Evolutionary conservation across 2,329 filamentous ascomycete genomes (phyloP).

Genomic region (Onygenales sp.): DNA sequence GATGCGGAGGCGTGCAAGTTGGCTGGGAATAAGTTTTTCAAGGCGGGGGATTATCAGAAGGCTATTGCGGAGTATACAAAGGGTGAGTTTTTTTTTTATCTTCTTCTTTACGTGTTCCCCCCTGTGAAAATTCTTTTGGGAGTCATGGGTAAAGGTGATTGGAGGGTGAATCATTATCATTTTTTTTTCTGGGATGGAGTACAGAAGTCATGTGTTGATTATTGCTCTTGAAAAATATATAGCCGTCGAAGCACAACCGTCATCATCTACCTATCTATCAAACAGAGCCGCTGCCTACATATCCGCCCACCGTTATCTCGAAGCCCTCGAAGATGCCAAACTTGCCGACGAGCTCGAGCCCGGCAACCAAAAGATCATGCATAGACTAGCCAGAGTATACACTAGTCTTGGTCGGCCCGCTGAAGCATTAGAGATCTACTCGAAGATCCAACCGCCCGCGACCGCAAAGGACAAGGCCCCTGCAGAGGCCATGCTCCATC

Average conservation of each 20-base stretch:
- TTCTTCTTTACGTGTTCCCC: slow-evolving; percentile 3
- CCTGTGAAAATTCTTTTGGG: neutral
- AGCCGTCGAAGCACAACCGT: slow-evolving; percentile 83
- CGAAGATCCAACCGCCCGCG: slow-evolving; percentile 67
- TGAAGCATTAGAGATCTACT: slow-evolving; percentile 75
- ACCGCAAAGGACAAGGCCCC: slow-evolving; percentile 76
- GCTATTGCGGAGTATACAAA: slow-evolving; percentile 92
- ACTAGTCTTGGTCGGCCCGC: slow-evolving; percentile 77
- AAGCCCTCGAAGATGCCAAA: slow-evolving; percentile 80
- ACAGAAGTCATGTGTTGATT: neutral
- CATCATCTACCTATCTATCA: slow-evolving; percentile 80
- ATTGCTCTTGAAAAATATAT: slow-evolving; percentile 13
- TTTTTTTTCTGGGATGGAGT: neutral
- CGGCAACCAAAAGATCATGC: slow-evolving; percentile 75
- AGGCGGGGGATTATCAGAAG: slow-evolving; percentile 78
- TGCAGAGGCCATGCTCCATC: slow-evolving; percentile 76
- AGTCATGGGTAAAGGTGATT: neutral
- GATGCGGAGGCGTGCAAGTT: slow-evolving; percentile 90
- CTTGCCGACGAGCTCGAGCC: slow-evolving; percentile 75
- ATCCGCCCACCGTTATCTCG: slow-evolving; percentile 66
- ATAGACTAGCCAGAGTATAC: slow-evolving; percentile 82
- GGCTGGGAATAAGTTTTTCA: slow-evolving; percentile 93
- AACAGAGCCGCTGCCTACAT: slow-evolving; percentile 95
- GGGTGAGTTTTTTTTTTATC: slow-evolving; percentile 47
- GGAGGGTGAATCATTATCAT: neutral